Base-by-base conservation (phyloP, 2,329 filamentous ascomycete species). In the Botrytis deweyae region DNA sequence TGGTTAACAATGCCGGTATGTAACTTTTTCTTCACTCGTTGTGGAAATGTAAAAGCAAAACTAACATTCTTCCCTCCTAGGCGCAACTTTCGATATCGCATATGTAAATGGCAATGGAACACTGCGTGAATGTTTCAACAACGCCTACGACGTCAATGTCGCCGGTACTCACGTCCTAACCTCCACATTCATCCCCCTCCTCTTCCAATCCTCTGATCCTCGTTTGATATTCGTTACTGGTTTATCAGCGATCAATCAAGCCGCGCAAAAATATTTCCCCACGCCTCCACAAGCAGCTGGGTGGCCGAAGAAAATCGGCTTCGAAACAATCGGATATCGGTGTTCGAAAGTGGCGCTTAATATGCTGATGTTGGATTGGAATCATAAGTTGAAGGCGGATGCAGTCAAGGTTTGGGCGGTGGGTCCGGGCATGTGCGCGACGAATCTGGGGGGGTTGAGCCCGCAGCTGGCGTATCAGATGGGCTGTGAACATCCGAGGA, bases 341-440 rank as follows among this genome's bases (percentile, higher is more conserved):
- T 81, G 80, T 33, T 78, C 80, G 42, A 87, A 87, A 79, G 82
- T 81, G 4, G 85, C 82, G 0, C 76, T 87, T 58, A 86, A 86
- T 75, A 87, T 87, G 85, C 72, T 87, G 75, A 85, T 86, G 85
- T 78, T 83, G 22, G 83, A 86, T 74, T 87, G 83, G 83, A 74
- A 80, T 63, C 81, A 83, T 52, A 78, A 83, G 4, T 79, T 89
- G 46, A 82, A 80, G 67, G 82, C 82, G 1, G 87, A 89, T 70
- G 86, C 86, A 0, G 85, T 88, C 3, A 87, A 85, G 78, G 84
- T 86, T 0, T 88, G 82, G 81, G 78, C 78, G 40, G 79, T 88
- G 20, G 84, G 82, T 9, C 87, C 86, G 0, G 87, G 87, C 0
- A 83, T 85, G 59, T 77, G 88, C 65, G 85, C 84, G 1, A 88